These are phyloP conservation scores for Sarocladiaceae sp. DNA, from an alignment of 2,329 filamentous ascomycete genomes.

Conservation along the genomic window DNA sequence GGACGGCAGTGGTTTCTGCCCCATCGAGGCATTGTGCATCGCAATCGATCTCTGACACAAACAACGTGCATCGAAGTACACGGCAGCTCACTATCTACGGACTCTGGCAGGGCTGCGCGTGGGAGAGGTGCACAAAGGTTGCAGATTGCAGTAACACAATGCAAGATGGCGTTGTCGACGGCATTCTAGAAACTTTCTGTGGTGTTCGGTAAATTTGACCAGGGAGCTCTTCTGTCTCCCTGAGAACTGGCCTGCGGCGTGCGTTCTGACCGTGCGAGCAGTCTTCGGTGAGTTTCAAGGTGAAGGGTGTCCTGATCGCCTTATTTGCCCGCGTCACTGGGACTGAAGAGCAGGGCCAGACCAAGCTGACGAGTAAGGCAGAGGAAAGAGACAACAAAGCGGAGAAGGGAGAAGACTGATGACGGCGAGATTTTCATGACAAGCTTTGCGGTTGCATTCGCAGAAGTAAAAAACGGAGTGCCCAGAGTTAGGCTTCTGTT, in stretches of 20 bases:
- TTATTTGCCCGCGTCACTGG: no score
- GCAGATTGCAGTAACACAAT: constrained; percentile 3
- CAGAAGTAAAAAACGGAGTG: neutral
- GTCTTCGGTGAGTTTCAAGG: no score
- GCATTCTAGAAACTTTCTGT: constrained; percentile 9
- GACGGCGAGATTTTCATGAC: neutral
- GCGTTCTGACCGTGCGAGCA: neutral
- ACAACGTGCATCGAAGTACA: neutral
- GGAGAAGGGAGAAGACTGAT: neutral
- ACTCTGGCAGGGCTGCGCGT: neutral
- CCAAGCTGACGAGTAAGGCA: no score
- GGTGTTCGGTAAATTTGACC: neutral
- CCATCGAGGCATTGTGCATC: neutral
- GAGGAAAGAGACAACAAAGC: constrained; percentile 8
- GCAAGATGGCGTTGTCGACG: constrained; percentile 2
- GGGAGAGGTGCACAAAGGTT: neutral
- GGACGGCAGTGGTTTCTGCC: neutral
- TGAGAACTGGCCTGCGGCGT: neutral
- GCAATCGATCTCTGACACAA: neutral
- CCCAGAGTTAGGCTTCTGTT: neutral
- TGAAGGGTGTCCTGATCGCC: no score
- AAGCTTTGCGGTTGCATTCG: constrained; percentile 1
- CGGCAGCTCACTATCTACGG: neutral
- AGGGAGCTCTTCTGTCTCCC: neutral
- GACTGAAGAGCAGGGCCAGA: no score